Base-by-base conservation (phyloP, 805 yeast species). In the Spencermartinsiella europaea region DNA sequence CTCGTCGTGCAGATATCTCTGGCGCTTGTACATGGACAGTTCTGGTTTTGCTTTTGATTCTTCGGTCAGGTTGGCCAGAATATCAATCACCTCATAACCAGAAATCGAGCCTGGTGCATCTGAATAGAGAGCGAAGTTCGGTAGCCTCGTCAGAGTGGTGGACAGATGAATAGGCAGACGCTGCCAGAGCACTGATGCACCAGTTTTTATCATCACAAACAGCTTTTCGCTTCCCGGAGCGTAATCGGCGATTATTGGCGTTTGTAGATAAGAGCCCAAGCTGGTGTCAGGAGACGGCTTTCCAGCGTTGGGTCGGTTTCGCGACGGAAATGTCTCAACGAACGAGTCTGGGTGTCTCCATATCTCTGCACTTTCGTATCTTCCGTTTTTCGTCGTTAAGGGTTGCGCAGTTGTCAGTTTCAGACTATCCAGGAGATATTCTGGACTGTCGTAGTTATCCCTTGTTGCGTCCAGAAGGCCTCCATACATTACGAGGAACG, bases 191-290 rank as follows among this genome's bases (percentile, higher is more conserved):
- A 59, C 66, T 2, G 64, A 58, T 5, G 59, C 58, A 8, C 70
- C 70, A 1, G 69, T 65, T 45, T 66, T 67, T 41, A 67, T 51
- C 60, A 67, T 59, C 36, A 68, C 44, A 35, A 60, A 65, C 3
- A 63, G 46, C 16, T 51, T 50, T 14, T 57, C 59, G 10, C 54
- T 40, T 8, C 54, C 56, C 21, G 46, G 38, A 5, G 56, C 59
- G 34, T 49, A 57, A 35, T 57, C 61, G 2, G 58, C 60, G n/a
- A 46, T 43, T 17, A 57, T 34, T 14, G 55, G 50, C 43, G 56
- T 60, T 37, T 53, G 43, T 17, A 57, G 44, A 37, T 47, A 53
- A 12, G 44, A 45, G 5, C 47, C 48, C 17, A 39, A 7, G 12
- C 12, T 12, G 7, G 7, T 25, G 12, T 12, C 12, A 25, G 10